Conservation (phyloP, 1,284 basidiomycete genomes). For the Butyriboletus appendiculatus region DNA sequence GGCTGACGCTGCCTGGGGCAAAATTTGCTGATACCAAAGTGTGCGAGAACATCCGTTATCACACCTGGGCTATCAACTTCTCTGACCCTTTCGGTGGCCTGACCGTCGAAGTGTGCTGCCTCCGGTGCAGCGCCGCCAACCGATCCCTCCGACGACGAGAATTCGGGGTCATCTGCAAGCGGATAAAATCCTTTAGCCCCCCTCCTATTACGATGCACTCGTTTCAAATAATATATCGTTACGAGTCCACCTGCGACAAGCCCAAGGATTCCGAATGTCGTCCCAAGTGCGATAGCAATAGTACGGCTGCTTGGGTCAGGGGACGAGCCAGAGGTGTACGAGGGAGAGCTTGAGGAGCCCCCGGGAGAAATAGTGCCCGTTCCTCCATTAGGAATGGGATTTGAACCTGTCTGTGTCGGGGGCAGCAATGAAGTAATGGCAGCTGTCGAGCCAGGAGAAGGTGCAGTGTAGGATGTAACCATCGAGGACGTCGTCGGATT, state of each 20-base stretch:
- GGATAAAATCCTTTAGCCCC: slow-evolving; percentile 18
- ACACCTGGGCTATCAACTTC: not conserved
- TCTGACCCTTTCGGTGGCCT: slow-evolving; percentile 1
- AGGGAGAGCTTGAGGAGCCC: slow-evolving; percentile 9
- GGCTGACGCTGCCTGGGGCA: slow-evolving; percentile 15
- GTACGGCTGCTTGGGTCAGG: slow-evolving; percentile 26
- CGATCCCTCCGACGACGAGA: slow-evolving; percentile 14
- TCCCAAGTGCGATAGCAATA: slow-evolving; percentile 56
- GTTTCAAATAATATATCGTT: slow-evolving; percentile 44
- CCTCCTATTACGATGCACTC: slow-evolving; percentile 12
- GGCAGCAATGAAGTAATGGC: slow-evolving; percentile 29
- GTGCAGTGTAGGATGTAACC: slow-evolving; percentile 34
- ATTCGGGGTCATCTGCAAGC: slow-evolving; percentile 24
- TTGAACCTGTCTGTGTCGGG: slow-evolving; percentile 25
- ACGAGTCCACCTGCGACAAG: slow-evolving; percentile 45
- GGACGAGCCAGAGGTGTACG: slow-evolving; percentile 8
- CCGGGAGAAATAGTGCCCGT: slow-evolving; percentile 5
- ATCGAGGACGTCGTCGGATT: slow-evolving; percentile 41
- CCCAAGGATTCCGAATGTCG: slow-evolving; percentile 54
- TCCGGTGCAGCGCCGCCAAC: slow-evolving; percentile 5
- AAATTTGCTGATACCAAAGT: slow-evolving; percentile 24
- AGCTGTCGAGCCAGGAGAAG: slow-evolving; percentile 26
- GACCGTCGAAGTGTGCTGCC: not conserved
- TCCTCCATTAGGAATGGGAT: slow-evolving; percentile 15
- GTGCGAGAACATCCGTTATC: slow-evolving; percentile 21